Percentiles rank a stretch among this genome's conserved stretches.
Evolutionary conservation across 2,329 filamentous ascomycete genomes (phyloP).

Genomic region (Fusarium buharicum): DNA sequence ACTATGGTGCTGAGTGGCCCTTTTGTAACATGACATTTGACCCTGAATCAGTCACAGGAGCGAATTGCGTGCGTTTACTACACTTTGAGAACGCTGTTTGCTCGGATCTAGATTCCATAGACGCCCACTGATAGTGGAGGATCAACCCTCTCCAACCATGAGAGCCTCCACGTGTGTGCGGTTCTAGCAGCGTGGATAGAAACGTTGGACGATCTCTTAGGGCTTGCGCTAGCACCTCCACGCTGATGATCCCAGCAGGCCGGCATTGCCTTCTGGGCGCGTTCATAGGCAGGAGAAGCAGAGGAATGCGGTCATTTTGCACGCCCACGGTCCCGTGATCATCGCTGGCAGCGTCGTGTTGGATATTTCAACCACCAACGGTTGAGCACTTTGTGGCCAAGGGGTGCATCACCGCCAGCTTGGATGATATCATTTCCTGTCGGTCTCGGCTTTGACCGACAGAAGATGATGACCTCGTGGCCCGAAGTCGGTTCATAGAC

Average conservation of each 20-base stretch:
- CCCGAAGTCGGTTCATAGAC: slow-evolving; percentile 25
- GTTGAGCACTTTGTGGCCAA: slow-evolving; percentile 17
- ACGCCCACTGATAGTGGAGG: slow-evolving; percentile 9
- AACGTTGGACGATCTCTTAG: slow-evolving; percentile 32
- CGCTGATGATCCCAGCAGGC: slow-evolving; percentile 27
- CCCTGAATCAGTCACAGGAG: slow-evolving; percentile 11
- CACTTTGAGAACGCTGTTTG: slow-evolving; percentile 6
- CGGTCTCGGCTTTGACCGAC: slow-evolving; percentile 31
- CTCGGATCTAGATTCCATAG: slow-evolving; percentile 9
- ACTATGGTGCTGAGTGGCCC: background rate
- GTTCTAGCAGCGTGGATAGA: slow-evolving; percentile 31
- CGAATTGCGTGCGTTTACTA: slow-evolving; percentile 10
- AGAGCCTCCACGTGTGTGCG: slow-evolving; percentile 30
- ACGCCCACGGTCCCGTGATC: slow-evolving; percentile 34
- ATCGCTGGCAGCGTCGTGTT: slow-evolving; percentile 17
- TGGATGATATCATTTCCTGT: slow-evolving; percentile 34
- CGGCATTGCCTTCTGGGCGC: slow-evolving; percentile 12
- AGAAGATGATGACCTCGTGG: slow-evolving; percentile 18
- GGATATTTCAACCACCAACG: slow-evolving; percentile 25
- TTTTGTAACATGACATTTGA: slow-evolving; percentile 5
- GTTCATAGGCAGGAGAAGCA: slow-evolving; percentile 22
- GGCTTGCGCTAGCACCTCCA: slow-evolving; percentile 30
- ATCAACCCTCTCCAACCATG: slow-evolving; percentile 16
- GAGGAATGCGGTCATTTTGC: slow-evolving; percentile 31
- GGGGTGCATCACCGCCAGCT: slow-evolving; percentile 29